phyloP scores from a whole-genome alignment of 164 flowering plant species.

The Liquidambar formosana region DNA sequence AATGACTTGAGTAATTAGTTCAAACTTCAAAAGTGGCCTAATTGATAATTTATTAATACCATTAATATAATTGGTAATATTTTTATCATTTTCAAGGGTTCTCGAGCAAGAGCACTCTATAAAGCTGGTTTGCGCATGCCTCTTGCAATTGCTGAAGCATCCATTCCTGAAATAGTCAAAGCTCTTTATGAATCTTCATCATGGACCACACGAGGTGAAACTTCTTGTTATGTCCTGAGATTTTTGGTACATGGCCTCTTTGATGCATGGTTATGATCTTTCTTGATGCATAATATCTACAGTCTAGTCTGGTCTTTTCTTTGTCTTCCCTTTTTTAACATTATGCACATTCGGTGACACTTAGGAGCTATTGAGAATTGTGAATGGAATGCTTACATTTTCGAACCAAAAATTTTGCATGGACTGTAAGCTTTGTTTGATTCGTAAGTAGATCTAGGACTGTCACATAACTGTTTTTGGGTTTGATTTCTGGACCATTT shows the following conservation, averaged over 20 bases:
- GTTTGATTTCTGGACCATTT: background rate
- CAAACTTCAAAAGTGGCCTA: background rate
- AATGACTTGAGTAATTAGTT: background rate
- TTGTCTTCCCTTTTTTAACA: no score
- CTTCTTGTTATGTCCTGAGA: background rate
- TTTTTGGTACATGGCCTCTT: background rate
- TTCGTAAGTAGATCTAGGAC: background rate
- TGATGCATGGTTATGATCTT: background rate
- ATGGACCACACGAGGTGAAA: conserved; percentile 77
- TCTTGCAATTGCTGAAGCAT: conserved; percentile 86
- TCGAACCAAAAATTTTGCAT: background rate
- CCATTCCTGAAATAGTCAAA: conserved; percentile 72
- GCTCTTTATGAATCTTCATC: conserved; percentile 87
- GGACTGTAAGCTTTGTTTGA: background rate
- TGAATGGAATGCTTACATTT: background rate
- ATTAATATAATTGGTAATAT: background rate
- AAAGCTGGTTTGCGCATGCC: conserved; percentile 94
- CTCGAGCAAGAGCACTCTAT: conserved; percentile 96
- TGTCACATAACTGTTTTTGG: background rate
- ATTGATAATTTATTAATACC: background rate
- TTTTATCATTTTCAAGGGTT: conserved; percentile 55
- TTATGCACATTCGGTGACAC: background rate
- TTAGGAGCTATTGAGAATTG: background rate
- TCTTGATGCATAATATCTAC: background rate
- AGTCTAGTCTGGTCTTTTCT: background rate